Percentiles rank a stretch among this genome's conserved stretches.
Evolutionary conservation across 2,329 filamentous ascomycete genomes (phyloP).

Genomic region (Chaetomiaceae sp.): DNA sequence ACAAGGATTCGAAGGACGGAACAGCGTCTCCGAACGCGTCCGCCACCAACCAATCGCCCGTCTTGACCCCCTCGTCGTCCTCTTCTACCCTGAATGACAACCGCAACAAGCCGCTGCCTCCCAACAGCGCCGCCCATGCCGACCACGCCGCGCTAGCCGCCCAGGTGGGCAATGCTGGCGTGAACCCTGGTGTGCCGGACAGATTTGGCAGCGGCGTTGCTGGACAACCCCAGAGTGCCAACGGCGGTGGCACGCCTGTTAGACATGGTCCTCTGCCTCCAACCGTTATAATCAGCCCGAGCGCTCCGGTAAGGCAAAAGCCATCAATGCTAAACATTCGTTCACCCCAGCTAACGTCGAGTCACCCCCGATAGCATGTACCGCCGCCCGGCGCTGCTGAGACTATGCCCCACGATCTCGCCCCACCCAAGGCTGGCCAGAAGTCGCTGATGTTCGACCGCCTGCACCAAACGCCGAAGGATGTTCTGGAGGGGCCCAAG

Average conservation of each 20-base stretch:
- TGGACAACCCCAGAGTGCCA: conserved; percentile 39
- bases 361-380: conserved; percentile 59
- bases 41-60: conserved; percentile 55
- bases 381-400: conserved; percentile 90
- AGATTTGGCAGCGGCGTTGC: conserved; percentile 34
- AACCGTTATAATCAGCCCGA: conserved; percentile 91
- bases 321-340: too few relatives aligned
- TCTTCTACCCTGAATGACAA: conserved; percentile 80
- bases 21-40: conserved; percentile 71
- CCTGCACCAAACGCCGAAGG: conserved; percentile 89
- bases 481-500: conserved; percentile 89
- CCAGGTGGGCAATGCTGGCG: conserved; percentile 34
- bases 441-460: conserved; percentile 88
- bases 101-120: conserved; percentile 74
- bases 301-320: conserved; percentile 79
- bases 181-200: conserved; percentile 34
- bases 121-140: conserved; percentile 45
- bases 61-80: conserved; percentile 79
- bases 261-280: conserved; percentile 66
- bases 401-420: conserved; percentile 96
- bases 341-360: background rate
- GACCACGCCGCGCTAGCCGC: conserved; percentile 38
- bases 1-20: conserved; percentile 68
- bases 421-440: conserved; percentile 83
- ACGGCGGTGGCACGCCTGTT: conserved; percentile 57